Evolutionary conservation across 176 grass and related monocot species (phyloP).

Genomic region (Rhynchospora pubera): DNA sequence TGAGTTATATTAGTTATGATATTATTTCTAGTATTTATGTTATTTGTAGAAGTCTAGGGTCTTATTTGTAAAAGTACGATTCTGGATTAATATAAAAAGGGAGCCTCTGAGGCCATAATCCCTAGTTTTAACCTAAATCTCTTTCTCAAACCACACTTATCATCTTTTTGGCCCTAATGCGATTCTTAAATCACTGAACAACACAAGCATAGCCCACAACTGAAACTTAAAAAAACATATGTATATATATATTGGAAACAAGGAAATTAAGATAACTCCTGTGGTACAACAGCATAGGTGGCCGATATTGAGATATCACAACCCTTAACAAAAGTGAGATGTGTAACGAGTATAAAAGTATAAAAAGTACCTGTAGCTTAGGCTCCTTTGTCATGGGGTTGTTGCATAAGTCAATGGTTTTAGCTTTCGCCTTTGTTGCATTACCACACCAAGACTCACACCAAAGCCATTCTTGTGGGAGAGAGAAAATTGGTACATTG

Average conservation of each 20-base stretch:
- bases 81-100: too few relatives aligned
- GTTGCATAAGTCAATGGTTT: slow-evolving; percentile 97
- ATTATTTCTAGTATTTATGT: too few relatives aligned
- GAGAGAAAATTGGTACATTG: slow-evolving; percentile 96
- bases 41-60: too few relatives aligned
- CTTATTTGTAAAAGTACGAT: too few relatives aligned
- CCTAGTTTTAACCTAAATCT: too few relatives aligned
- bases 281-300: neutral
- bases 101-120: too few relatives aligned
- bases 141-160: too few relatives aligned
- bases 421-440: slow-evolving; percentile 87
- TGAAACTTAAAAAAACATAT: neutral
- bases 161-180: neutral
- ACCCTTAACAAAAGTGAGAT: neutral
- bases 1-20: too few relatives aligned
- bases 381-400: slow-evolving; percentile 99
- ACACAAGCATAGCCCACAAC: neutral
- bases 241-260: neutral
- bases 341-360: neutral
- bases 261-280: neutral
- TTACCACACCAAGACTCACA: slow-evolving; percentile 99
- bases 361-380: slow-evolving; percentile 80
- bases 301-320: neutral
- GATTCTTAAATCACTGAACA: neutral
- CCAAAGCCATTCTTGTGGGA: slow-evolving; percentile 99